A percentile compares a stretch with the other conserved stretches of the same genome.
Conservation (phyloP, 352 stramenopile species). For the Phytophthora syringae region DNA sequence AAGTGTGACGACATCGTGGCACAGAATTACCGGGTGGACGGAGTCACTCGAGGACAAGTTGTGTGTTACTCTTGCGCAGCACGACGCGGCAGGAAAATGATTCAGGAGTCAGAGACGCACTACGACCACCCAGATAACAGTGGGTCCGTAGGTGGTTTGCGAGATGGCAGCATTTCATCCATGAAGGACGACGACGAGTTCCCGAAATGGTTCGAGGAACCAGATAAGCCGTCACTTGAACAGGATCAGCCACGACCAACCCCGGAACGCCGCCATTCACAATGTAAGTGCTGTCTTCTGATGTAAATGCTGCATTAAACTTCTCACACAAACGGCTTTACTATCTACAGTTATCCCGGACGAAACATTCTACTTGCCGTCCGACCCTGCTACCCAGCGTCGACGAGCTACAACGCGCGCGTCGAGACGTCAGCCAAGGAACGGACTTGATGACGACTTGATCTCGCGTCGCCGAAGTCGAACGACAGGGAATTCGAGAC, state of each 20-base stretch:
- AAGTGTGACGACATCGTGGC: slow-evolving; percentile 67
- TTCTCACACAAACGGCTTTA: slow-evolving; percentile 3
- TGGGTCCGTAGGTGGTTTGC: slow-evolving; percentile 10
- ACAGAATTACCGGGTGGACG: slow-evolving; percentile 64
- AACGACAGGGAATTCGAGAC: slow-evolving; percentile 34
- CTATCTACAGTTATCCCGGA: slow-evolving; percentile 28
- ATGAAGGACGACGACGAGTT: slow-evolving; percentile 18
- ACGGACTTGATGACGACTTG: slow-evolving; percentile 13
- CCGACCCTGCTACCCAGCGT: slow-evolving; percentile 23
- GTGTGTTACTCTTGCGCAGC: slow-evolving; percentile 72
- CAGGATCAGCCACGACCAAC: background rate
- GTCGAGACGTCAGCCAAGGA: slow-evolving; percentile 15
- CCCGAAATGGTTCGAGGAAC: slow-evolving; percentile 29
- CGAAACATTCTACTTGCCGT: slow-evolving; percentile 34
- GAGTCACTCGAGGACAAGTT: slow-evolving; percentile 37
- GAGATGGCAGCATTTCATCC: slow-evolving; percentile 26
- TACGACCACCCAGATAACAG: slow-evolving; percentile 7
- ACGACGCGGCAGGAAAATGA: slow-evolving; percentile 41
- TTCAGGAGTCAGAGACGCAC: slow-evolving; percentile 1
- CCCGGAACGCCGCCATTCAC: slow-evolving; percentile 1
- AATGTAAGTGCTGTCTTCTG: slow-evolving; percentile 30
- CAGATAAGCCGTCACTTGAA: slow-evolving; percentile 20
- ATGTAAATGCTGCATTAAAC: background rate
- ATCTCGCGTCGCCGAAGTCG: slow-evolving; percentile 24
- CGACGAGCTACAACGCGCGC: slow-evolving; percentile 28